phyloP scores from a whole-genome alignment of 192 early-diverging fungal genomes.

The Gonapodya prolifera region DNA sequence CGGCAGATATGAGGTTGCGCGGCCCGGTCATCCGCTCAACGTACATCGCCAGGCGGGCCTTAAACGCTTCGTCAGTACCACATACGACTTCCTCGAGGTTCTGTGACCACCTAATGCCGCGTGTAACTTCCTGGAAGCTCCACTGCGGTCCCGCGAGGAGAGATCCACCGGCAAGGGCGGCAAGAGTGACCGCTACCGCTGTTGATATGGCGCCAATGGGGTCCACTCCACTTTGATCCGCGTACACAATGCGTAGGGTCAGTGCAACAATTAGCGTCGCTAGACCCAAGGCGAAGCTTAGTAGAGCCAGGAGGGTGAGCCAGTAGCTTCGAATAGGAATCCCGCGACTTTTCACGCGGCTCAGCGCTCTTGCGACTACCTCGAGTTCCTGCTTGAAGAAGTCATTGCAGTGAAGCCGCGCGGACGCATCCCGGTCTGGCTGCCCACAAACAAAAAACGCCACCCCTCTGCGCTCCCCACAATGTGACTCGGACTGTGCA shows the following conservation, averaged over 20 bases:
- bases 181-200: neutral
- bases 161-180: neutral
- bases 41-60: neutral
- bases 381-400: neutral
- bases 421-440: neutral
- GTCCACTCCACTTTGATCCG: neutral
- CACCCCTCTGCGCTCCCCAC: neutral
- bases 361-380: neutral
- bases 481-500: neutral
- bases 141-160: neutral
- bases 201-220: neutral
- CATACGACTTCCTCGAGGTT: neutral
- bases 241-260: neutral
- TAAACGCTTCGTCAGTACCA: neutral
- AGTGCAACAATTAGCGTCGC: neutral
- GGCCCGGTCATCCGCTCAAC: neutral
- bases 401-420: neutral
- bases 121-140: neutral
- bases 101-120: neutral
- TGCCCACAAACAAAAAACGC: neutral
- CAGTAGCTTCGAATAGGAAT: neutral
- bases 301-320: neutral
- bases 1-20: neutral
- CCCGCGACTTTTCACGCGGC: neutral
- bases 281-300: neutral